phyloP scores from a whole-genome alignment of 768 basidiomycete genomes.

The Leccinum rimulosum region DNA sequence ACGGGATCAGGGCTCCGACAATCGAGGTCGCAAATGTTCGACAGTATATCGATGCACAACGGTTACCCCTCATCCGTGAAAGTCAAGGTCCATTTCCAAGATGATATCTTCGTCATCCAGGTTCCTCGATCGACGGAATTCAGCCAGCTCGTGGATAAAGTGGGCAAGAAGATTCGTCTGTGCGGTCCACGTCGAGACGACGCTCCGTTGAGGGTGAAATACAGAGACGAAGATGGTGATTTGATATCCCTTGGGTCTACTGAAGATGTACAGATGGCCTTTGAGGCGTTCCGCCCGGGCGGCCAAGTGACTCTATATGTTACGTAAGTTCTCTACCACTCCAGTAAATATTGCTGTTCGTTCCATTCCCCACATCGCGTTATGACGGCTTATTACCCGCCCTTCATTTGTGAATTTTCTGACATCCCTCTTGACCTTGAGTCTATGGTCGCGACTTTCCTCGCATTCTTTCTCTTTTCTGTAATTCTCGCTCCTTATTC shows the following conservation, averaged over 20 bases:
- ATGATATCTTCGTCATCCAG: slow-evolving; percentile 94
- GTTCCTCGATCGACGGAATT: slow-evolving; percentile 79
- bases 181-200: slow-evolving; percentile 82
- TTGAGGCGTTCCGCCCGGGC: slow-evolving; percentile 78
- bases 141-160: slow-evolving; percentile 81
- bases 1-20: slow-evolving; percentile 53
- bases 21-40: slow-evolving; percentile 56
- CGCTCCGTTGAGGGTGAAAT: slow-evolving; percentile 81
- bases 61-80: slow-evolving; percentile 57
- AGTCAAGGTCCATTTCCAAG: slow-evolving; percentile 92
- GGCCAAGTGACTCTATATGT: slow-evolving; percentile 81
- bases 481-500: slow-evolving; percentile 14
- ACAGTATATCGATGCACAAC: slow-evolving; percentile 34
- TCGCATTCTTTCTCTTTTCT: slow-evolving; percentile 8
- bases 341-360: background rate
- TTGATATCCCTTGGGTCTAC: slow-evolving; percentile 84
- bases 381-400: slow-evolving; percentile 3
- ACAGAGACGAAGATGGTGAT: slow-evolving; percentile 91
- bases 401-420: slow-evolving; percentile 16
- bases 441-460: background rate
- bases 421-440: slow-evolving; percentile 12
- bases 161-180: slow-evolving; percentile 88
- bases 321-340: slow-evolving; percentile 44
- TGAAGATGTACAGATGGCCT: slow-evolving; percentile 93
- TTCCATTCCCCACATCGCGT: background rate